Conservation (phyloP, 495 filamentous ascomycete species). For the Annulohypoxylon nitens region DNA sequence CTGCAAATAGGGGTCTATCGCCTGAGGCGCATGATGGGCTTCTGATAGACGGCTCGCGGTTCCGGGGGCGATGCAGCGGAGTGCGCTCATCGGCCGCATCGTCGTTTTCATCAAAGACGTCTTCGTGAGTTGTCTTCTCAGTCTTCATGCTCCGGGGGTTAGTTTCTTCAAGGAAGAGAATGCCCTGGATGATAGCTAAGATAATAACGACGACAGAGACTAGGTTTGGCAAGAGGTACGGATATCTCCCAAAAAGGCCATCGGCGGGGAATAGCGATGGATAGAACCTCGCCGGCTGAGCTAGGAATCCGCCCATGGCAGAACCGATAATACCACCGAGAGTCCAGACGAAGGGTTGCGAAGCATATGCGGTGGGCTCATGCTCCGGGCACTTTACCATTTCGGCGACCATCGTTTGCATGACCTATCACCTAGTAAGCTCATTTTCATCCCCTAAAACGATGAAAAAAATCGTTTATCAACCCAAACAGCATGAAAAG, state of each 20-base stretch:
- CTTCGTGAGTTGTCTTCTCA: constrained; percentile 8
- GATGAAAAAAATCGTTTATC: neutral
- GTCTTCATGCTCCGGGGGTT: constrained; percentile 62
- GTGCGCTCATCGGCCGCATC: constrained; percentile 45
- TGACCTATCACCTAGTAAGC: constrained; percentile 59
- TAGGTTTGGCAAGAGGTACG: constrained; percentile 87
- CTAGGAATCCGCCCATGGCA: constrained; percentile 82
- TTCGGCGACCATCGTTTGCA: constrained; percentile 92
- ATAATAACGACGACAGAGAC: constrained; percentile 80
- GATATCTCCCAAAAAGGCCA: constrained; percentile 79
- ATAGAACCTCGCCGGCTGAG: constrained; percentile 81
- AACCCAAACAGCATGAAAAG: neutral
- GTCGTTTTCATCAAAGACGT: constrained; percentile 37
- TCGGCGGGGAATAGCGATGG: constrained; percentile 75
- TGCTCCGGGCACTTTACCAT: constrained; percentile 86
- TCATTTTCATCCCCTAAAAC: neutral
- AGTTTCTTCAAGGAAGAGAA: constrained; percentile 89
- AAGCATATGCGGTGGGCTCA: constrained; percentile 84
- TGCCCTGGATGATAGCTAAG: constrained; percentile 77
- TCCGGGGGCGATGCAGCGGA: constrained; percentile 31
- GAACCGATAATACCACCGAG: constrained; percentile 86
- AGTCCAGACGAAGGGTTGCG: constrained; percentile 95
- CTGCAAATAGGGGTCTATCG: constrained; percentile 42
- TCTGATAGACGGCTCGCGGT: constrained; percentile 15
- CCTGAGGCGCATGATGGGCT: constrained; percentile 27